Evolutionary conservation across 139 green algal species (phyloP), one percentile per base, ranked within the genome.

Genomic region (Chlamydomonas sp.): DNA sequence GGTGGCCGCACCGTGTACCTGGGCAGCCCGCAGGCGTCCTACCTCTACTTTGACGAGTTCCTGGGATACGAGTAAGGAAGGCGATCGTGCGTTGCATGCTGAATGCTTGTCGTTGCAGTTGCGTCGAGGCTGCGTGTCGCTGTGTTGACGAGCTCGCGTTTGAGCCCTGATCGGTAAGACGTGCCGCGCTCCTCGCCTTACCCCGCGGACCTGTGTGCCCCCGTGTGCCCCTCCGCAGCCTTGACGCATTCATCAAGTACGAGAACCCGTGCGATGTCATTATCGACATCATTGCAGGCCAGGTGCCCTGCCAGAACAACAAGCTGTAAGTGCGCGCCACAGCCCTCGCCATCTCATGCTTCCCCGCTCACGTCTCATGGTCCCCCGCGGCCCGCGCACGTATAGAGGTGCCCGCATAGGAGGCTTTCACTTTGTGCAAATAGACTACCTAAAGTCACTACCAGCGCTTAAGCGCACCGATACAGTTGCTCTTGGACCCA

Each of bases 191-290:
- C 31, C 31, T 49, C 31, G 31, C 31, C 31, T 49, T 49, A 49
- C 31, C 31, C 31, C 31, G 31, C 69, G 12, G 5, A 31, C 69
- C 69, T 75, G 18, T 7, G 5, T n/a, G 69, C 69, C 17, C 5
- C 69, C 69, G 5, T 75, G 4, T 6, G 9, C 67, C 67, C 67
- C 2, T 14, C 74, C 20, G 10, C 78, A 85, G 61, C 31, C 31
- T 49, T 49, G 31, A 49, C 31, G 31, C 31, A 3, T 87, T 91
- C 16, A 85, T 85, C 1, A 31, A 89, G 62, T 80, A 84, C 6
- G 93, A 94, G 81, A 97, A 97, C 87, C 95, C 95, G 14, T 92
- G 91, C 1, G 95, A 97, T 77, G 86, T 92, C 49, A 91, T 95
- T 14, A 93, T 97, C 89, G 94, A 97, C 91, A 94, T 97, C 31